Conservation (phyloP, 768 basidiomycete species). For the Solioccasus polychromus region DNA sequence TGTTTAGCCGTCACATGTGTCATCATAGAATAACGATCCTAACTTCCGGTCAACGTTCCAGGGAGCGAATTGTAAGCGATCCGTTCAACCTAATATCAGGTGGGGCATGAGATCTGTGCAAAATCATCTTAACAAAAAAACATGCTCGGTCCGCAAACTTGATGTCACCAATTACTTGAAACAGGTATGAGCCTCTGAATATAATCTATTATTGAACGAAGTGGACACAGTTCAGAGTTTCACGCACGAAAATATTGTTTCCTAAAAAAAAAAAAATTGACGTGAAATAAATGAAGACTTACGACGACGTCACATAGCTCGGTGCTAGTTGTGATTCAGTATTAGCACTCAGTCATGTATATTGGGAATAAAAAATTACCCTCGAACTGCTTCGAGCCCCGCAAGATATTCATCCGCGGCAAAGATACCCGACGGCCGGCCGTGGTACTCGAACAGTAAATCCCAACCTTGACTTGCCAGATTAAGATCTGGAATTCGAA, state of each 20-base stretch:
- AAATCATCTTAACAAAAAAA: not conserved
- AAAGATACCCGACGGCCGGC: slow-evolving; percentile 53
- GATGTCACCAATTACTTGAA: slow-evolving; percentile 47
- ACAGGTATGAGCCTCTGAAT: slow-evolving; percentile 48
- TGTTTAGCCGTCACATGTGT: too few relatives aligned
- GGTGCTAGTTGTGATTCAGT: not conserved
- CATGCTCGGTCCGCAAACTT: slow-evolving; percentile 49
- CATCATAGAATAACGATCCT: not conserved
- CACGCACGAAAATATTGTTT: slow-evolving; percentile 1
- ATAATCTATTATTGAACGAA: not conserved
- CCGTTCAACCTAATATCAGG: not conserved
- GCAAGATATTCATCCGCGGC: slow-evolving; percentile 58
- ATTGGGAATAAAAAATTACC: slow-evolving; percentile 32
- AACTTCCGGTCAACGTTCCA: not conserved
- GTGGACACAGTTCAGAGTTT: too few relatives aligned
- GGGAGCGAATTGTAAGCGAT: slow-evolving; percentile 1
- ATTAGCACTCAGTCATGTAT: not conserved
- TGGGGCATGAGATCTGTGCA: not conserved
- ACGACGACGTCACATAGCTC: slow-evolving; percentile 3
- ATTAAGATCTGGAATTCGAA: slow-evolving; percentile 29
- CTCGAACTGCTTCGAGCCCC: slow-evolving; percentile 51
- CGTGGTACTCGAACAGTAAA: slow-evolving; percentile 55
- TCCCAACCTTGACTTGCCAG: slow-evolving; percentile 52
- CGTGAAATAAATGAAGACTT: too few relatives aligned
- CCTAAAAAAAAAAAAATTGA: too few relatives aligned